These are phyloP conservation scores for Rubia tinctorum DNA, from an alignment of 305 asterid species.

Conservation along the genomic window DNA sequence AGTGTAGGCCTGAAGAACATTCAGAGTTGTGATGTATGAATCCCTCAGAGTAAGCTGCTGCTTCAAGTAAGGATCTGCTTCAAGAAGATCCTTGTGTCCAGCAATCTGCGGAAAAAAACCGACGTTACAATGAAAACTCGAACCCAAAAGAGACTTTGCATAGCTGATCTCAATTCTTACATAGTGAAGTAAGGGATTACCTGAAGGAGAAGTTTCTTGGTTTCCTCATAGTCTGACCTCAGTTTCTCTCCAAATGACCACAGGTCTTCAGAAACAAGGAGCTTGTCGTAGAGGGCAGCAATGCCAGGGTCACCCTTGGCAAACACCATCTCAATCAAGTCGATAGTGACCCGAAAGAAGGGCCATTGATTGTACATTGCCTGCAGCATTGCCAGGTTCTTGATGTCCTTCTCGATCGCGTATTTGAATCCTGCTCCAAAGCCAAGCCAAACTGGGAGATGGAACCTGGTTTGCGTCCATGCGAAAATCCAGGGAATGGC, in stretches of 20 bases:
- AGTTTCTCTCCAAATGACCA: slow-evolving; percentile 42
- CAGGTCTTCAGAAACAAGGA: slow-evolving; percentile 46
- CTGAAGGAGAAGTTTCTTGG: slow-evolving; percentile 45
- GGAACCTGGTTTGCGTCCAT: slow-evolving; percentile 59
- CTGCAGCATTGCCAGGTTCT: slow-evolving; percentile 43
- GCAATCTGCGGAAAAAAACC: slow-evolving; percentile 30
- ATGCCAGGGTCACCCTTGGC: slow-evolving; percentile 60
- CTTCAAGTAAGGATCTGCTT: slow-evolving; percentile 56
- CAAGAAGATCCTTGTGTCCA: slow-evolving; percentile 53
- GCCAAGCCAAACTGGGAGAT: slow-evolving; percentile 64
- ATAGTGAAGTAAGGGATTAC: slow-evolving; percentile 16
- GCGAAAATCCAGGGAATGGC: slow-evolving; percentile 69
- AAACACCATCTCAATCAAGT: slow-evolving; percentile 53
- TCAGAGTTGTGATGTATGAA: slow-evolving; percentile 50
- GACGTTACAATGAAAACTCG: not conserved
- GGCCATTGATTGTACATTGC: slow-evolving; percentile 58
- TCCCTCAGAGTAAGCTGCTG: slow-evolving; percentile 43
- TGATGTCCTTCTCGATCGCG: slow-evolving; percentile 41
- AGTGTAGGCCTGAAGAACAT: slow-evolving; percentile 50
- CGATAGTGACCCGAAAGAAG: slow-evolving; percentile 53
- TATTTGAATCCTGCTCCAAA: slow-evolving; percentile 50
- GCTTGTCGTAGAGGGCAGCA: slow-evolving; percentile 50
- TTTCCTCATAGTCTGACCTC: slow-evolving; percentile 40
- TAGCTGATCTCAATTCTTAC: not conserved
- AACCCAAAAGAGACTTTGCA: not conserved